These are phyloP conservation scores for Argentina anserina DNA, from an alignment of 306 rosid genomes.

Conservation along the genomic window DNA sequence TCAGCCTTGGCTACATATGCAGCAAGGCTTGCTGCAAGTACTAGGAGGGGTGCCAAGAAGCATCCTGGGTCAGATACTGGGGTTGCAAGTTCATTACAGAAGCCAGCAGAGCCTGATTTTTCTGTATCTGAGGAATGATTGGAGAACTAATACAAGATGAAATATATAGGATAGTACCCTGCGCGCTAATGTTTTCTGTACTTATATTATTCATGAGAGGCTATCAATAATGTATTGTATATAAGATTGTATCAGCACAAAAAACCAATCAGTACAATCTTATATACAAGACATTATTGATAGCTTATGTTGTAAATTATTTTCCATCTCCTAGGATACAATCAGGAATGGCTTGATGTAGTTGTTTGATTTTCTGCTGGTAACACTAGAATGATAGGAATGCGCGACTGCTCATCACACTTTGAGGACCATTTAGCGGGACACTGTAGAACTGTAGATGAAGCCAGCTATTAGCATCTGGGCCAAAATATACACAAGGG, in stretches of 20 bases:
- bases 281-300: too few relatives aligned
- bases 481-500: too few relatives aligned
- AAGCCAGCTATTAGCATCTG: background rate
- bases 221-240: background rate
- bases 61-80: slow-evolving; percentile 46
- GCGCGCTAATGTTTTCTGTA: background rate
- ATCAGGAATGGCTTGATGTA: background rate
- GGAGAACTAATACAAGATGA: background rate
- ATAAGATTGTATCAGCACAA: background rate
- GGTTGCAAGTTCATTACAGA: slow-evolving; percentile 52
- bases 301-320: slow-evolving; percentile 2
- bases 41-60: slow-evolving; percentile 33
- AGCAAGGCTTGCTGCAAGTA: slow-evolving; percentile 26
- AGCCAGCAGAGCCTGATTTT: slow-evolving; percentile 82
- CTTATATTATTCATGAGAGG: background rate
- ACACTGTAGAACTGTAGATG: background rate
- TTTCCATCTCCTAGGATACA: background rate
- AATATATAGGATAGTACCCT: background rate
- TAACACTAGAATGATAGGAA: background rate
- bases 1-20: slow-evolving; percentile 27
- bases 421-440: background rate
- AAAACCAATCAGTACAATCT: too few relatives aligned
- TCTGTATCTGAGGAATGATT: slow-evolving; percentile 37
- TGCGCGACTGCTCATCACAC: background rate
- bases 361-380: slow-evolving; percentile 5